These are phyloP conservation scores for Yamadazyma sp. DNA, from an alignment of 1,139 yeast genomes.

Conservation along the genomic window DNA sequence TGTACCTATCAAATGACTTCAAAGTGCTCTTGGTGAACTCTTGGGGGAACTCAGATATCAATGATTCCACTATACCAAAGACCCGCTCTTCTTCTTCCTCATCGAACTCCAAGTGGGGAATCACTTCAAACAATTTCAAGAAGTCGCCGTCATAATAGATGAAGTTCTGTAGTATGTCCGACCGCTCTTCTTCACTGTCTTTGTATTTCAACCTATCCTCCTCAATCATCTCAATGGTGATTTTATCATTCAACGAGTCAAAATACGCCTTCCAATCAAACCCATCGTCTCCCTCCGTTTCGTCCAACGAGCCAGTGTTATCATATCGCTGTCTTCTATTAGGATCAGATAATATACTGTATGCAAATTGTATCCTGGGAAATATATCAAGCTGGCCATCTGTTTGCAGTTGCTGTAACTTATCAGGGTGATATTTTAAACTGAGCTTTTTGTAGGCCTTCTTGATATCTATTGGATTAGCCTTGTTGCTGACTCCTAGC, in stretches of 20 bases:
- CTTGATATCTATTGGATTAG: slow-evolving; percentile 59
- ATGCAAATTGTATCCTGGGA: slow-evolving; percentile 75
- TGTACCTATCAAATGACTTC: slow-evolving; percentile 56
- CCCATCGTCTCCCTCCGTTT: slow-evolving; percentile 36
- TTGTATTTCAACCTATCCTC: slow-evolving; percentile 68
- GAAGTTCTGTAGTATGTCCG: slow-evolving; percentile 63
- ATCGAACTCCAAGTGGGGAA: slow-evolving; percentile 74
- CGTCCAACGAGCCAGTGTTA: slow-evolving; percentile 62
- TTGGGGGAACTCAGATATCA: slow-evolving; percentile 53
- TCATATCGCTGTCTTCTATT: slow-evolving; percentile 61
- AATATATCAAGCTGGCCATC: slow-evolving; percentile 36
- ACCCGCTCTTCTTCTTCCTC: slow-evolving; percentile 62
- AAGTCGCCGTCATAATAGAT: slow-evolving; percentile 67
- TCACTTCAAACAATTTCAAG: slow-evolving; percentile 64
- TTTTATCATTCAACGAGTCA: slow-evolving; percentile 53
- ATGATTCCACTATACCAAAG: slow-evolving; percentile 49
- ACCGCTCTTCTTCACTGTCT: slow-evolving; percentile 62
- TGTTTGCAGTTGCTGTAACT: slow-evolving; percentile 41
- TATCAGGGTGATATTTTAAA: slow-evolving; percentile 78
- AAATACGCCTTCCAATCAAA: slow-evolving; percentile 69
- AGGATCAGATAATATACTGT: slow-evolving; percentile 64
- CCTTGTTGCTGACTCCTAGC: slow-evolving; percentile 41
- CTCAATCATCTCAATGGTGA: slow-evolving; percentile 72
- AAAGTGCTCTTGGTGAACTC: slow-evolving; percentile 48
- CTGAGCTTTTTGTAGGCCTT: slow-evolving; percentile 73